These are phyloP conservation scores for Penicillium bialowiezense DNA, from an alignment of 495 filamentous ascomycete species.

Conservation along the genomic window DNA sequence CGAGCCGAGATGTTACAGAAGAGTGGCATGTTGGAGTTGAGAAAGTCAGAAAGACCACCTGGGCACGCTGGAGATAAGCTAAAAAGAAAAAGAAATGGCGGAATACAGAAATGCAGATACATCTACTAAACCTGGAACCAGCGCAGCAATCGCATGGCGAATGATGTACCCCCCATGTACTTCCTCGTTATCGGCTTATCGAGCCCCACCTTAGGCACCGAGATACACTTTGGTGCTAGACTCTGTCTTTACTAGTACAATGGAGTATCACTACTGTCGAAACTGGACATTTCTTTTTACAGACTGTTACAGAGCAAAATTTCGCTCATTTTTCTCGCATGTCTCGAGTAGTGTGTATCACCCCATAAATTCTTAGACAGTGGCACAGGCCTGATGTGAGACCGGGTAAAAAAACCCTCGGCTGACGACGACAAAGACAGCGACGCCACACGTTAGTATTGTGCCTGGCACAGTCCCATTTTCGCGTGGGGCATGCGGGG, in stretches of 20 bases:
- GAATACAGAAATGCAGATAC: slow-evolving; percentile 18
- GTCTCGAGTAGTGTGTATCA: too few relatives aligned
- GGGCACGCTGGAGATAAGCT: neutral
- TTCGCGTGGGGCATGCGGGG: slow-evolving; percentile 7
- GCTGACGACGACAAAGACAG: slow-evolving; percentile 3
- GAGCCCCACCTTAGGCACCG: neutral
- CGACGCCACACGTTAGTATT: too few relatives aligned
- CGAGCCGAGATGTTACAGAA: slow-evolving; percentile 1
- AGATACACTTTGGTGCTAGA: too few relatives aligned
- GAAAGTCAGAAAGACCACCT: slow-evolving; percentile 1
- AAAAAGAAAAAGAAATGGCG: slow-evolving; percentile 12
- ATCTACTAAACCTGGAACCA: slow-evolving; percentile 3
- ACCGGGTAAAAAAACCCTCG: neutral
- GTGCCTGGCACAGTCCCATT: neutral
- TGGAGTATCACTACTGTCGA: too few relatives aligned
- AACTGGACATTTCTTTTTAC: too few relatives aligned
- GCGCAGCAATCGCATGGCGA: neutral
- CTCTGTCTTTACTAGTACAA: too few relatives aligned
- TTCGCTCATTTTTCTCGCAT: too few relatives aligned
- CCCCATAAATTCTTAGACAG: neutral
- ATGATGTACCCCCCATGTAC: slow-evolving; percentile 8
- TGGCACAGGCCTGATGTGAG: slow-evolving; percentile 10
- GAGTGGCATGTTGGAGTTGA: slow-evolving; percentile 1
- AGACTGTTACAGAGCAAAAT: too few relatives aligned
- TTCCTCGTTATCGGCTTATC: slow-evolving; percentile 9